Evolutionary conservation across 768 basidiomycete genomes (phyloP), one percentile per base, ranked within the genome.

Genomic region (Lenzites betulinus): DNA sequence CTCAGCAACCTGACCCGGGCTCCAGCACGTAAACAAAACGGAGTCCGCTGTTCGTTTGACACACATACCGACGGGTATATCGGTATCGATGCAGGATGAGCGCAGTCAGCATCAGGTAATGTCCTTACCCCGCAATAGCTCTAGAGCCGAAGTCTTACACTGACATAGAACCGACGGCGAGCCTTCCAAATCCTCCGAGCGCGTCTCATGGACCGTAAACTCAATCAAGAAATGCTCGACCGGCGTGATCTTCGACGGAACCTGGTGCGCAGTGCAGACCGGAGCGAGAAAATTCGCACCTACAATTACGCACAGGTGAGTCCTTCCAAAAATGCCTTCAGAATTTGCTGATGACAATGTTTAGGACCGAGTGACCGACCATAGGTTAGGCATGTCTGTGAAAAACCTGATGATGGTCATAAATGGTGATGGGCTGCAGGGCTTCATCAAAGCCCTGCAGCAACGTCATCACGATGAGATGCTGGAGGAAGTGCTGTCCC

Each of bases 61-160:
- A 0, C 97, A 99, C 68, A 76, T 90, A 15, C 96, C 97, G 1
- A 91, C 93, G 3, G 95, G 96, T 0, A 88, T 98, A 55, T 90
- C 89, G 1, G 96, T 98, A 9, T 95, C 94, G 8, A 98, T 98
- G 92, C 97, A 99, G 76, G 95, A 99, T 69, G 94, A 95, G 66
- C 84, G 97, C 7, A 93, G 90, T 71, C 97, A 99, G 69, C 96
- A 98, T 73, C 90, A 93, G 78, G 93, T 93, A 58, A n/a, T 12
- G 77, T 64, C 23, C 23, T 2, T 23, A 2, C 25, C 42, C 26
- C 53, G 54, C 44, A 28, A 35, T 16, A 46, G 12, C 30, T n/a
- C 18, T 26, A 50, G 13, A 26, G n/a, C 8, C 30, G 11, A 33
- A 33, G 30, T 33, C 49, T 58, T 18, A 41, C 28, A n/a, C 20